phyloP scores from a whole-genome alignment of 2,329 filamentous ascomycete species.

The Aspergillus latus region DNA sequence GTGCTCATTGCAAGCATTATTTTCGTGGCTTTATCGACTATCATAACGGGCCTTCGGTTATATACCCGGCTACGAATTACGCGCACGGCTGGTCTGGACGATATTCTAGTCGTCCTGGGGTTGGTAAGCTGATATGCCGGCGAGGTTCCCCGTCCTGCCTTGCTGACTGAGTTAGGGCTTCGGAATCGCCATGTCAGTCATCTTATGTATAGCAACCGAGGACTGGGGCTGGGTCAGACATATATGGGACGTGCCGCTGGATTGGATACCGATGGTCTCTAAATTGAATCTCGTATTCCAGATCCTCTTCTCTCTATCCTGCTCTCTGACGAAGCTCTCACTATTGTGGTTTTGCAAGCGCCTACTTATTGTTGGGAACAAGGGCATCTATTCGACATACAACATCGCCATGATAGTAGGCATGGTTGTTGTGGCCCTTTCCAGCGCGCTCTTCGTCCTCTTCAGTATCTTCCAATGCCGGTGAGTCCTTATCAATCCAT shows the following conservation, averaged over 20 bases:
- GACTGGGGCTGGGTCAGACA: conserved; percentile 41
- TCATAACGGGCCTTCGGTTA: conserved; percentile 46
- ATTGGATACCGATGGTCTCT: conserved; percentile 30
- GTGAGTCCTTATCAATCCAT: conserved; percentile 28
- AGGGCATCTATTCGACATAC: conserved; percentile 28
- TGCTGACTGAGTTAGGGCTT: conserved; percentile 27
- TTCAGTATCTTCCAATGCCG: conserved; percentile 42
- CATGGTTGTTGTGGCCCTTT: conserved; percentile 34
- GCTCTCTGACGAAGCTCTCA: conserved; percentile 39
- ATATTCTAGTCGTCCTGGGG: conserved; percentile 47
- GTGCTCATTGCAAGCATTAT: conserved; percentile 45
- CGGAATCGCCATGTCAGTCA: conserved; percentile 36
- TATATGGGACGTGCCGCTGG: conserved; percentile 41
- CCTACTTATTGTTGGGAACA: conserved; percentile 30
- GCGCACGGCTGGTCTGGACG: conserved; percentile 50
- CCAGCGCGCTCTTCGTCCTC: conserved; percentile 33
- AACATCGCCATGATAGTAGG: conserved; percentile 24
- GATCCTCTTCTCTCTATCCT: conserved; percentile 38
- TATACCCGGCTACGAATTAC: conserved; percentile 49
- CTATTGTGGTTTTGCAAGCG: conserved; percentile 40
- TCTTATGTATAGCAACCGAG: conserved; percentile 35
- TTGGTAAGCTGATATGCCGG: conserved; percentile 33
- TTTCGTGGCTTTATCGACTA: conserved; percentile 40
- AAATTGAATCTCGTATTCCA: conserved; percentile 41
- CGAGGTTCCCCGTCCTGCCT: background rate